These are phyloP conservation scores for Pseudogymnoascus sp. DNA, from an alignment of 2,329 filamentous ascomycete species.

Conservation along the genomic window DNA sequence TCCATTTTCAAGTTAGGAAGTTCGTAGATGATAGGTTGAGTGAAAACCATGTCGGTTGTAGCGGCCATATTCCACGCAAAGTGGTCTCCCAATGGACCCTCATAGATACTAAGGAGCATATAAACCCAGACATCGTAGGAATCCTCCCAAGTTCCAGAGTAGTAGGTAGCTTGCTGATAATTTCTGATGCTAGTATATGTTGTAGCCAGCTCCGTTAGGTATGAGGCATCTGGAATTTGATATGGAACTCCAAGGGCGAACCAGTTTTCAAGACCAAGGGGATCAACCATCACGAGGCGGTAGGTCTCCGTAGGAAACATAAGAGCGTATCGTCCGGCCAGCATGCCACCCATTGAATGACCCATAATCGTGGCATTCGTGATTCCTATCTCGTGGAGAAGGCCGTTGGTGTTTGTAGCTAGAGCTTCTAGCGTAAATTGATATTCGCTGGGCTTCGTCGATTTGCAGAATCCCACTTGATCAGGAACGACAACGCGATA, in stretches of 20 bases:
- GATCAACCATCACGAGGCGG: constrained; percentile 43
- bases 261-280: constrained; percentile 29
- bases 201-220: constrained; percentile 34
- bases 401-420: constrained; percentile 43
- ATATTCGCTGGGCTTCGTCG: constrained; percentile 44
- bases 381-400: constrained; percentile 41
- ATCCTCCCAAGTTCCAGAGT: constrained; percentile 41
- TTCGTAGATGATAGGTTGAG: constrained; percentile 14
- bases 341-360: constrained; percentile 52
- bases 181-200: constrained; percentile 39
- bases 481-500: constrained; percentile 50
- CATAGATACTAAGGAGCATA: constrained; percentile 48
- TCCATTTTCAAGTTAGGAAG: constrained; percentile 15
- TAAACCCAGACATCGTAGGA: constrained; percentile 48
- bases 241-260: constrained; percentile 39
- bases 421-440: constrained; percentile 49
- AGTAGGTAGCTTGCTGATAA: constrained; percentile 44
- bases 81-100: constrained; percentile 31
- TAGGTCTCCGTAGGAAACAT: constrained; percentile 42
- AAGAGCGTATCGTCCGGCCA: constrained; percentile 45
- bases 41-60: constrained; percentile 12
- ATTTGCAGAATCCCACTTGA: constrained; percentile 54
- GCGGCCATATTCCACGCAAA: constrained; percentile 17
- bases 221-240: constrained; percentile 36
- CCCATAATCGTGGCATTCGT: constrained; percentile 43